Evolutionary conservation across 345 rosid species (phyloP).

Genomic region (Syzygium jambos): DNA sequence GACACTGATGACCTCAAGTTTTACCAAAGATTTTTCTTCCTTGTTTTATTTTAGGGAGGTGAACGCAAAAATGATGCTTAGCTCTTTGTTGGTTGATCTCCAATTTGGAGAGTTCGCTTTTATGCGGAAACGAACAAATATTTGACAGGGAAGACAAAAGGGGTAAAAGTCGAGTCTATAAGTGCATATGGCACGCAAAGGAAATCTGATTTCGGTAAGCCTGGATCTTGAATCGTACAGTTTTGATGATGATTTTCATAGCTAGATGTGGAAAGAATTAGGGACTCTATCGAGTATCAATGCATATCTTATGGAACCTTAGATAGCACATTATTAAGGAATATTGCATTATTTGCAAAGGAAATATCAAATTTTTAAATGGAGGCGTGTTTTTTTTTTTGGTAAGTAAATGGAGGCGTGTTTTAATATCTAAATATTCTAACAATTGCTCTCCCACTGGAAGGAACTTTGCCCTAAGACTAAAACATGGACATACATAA

Average conservation of each 20-base stretch:
- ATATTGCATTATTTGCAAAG: background rate
- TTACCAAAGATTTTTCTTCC: background rate
- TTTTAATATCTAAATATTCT: background rate
- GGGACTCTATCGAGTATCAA: background rate
- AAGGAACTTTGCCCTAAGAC: background rate
- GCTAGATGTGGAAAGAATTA: background rate
- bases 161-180: background rate
- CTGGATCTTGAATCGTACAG: background rate
- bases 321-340: background rate
- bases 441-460: background rate
- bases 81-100: background rate
- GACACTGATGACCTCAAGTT: background rate
- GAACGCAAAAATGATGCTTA: background rate
- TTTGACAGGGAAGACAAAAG: background rate
- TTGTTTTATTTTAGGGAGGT: background rate
- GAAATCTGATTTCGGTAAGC: background rate
- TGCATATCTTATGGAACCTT: background rate
- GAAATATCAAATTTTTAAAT: background rate
- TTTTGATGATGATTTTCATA: background rate
- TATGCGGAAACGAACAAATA: background rate
- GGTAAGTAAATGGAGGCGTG: background rate
- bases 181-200: background rate
- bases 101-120: background rate
- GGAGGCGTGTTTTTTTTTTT: background rate
- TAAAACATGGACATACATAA: background rate